Evolutionary conservation across 352 stramenopile species (phyloP).

Genomic region (Phytophthora multivora): DNA sequence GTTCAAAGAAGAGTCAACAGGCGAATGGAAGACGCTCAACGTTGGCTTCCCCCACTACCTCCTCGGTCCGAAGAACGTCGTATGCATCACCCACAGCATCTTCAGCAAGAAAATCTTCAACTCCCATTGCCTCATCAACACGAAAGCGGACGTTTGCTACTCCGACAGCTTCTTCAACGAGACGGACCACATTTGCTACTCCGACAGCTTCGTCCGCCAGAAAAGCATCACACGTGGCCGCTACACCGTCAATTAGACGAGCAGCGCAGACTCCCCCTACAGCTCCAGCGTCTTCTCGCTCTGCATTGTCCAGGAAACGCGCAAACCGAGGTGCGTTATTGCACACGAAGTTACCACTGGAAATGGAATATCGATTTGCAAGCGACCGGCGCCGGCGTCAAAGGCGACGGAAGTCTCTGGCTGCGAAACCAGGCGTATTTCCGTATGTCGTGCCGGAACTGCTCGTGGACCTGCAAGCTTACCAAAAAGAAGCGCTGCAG

Average conservation of each 20-base stretch:
- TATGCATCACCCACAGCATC: constrained; percentile 13
- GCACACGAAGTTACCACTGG: constrained; percentile 63
- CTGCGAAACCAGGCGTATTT: constrained; percentile 44
- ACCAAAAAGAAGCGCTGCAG: constrained; percentile 85
- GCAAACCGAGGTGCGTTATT: constrained; percentile 39
- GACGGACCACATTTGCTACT: constrained; percentile 18
- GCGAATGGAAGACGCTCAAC: constrained; percentile 2
- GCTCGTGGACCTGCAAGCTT: constrained; percentile 66
- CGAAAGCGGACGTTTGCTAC: constrained; percentile 16
- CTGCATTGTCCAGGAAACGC: constrained; percentile 31
- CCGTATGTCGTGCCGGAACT: constrained; percentile 57
- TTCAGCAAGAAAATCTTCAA: constrained; percentile 12
- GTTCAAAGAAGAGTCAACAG: not conserved
- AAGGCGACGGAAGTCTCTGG: constrained; percentile 48
- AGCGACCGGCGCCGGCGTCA: constrained; percentile 54
- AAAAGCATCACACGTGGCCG: constrained; percentile 13
- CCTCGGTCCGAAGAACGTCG: constrained; percentile 4
- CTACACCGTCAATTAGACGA: constrained; percentile 6
- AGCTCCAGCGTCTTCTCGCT: constrained; percentile 16
- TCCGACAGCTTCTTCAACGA: constrained; percentile 11
- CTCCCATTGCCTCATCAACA: constrained; percentile 11
- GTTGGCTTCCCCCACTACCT: constrained; percentile 13
- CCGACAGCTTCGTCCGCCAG: constrained; percentile 23
- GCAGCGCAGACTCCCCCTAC: constrained; percentile 13
- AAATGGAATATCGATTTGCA: constrained; percentile 62